Evolutionary conservation across 106 monocot species (phyloP).

Genomic region (Gastrodia elata): DNA sequence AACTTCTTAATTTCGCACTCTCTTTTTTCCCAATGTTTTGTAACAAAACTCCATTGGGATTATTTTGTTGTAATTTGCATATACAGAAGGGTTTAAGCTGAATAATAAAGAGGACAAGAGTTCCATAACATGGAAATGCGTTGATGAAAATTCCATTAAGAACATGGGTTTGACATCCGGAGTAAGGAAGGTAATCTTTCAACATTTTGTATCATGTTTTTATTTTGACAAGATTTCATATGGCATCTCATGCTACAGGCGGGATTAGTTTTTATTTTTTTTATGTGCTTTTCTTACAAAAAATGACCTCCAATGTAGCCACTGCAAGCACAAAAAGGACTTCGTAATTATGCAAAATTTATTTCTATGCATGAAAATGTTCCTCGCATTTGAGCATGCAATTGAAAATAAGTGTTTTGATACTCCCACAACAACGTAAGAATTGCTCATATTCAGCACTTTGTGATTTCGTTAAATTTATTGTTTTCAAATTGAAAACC

Average conservation of each 20-base stretch:
- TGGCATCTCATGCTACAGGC: too few species aligned
- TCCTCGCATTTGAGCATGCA: too few species aligned
- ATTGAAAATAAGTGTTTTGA: neutral
- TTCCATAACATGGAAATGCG: conserved; percentile 39
- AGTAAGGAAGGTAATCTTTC: conserved; percentile 61
- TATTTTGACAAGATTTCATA: too few species aligned
- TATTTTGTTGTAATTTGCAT: conserved; percentile 1
- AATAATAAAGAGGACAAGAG: conserved; percentile 6
- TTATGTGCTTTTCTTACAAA: neutral
- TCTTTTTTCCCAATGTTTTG: neutral
- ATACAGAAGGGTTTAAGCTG: conserved; percentile 30
- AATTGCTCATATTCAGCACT: neutral
- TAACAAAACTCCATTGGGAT: neutral
- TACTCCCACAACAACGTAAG: neutral
- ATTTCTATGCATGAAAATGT: too few species aligned
- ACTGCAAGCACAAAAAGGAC: too few species aligned
- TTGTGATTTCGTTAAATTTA: neutral
- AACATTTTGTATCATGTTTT: neutral
- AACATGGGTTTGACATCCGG: conserved; percentile 83
- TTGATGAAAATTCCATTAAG: conserved; percentile 43
- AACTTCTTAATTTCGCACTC: neutral
- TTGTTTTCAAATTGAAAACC: neutral
- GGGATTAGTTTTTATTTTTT: too few species aligned
- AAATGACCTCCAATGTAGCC: too few species aligned
- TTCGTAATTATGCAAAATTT: too few species aligned